A percentile compares a stretch with the other conserved stretches of the same genome.
These are phyloP conservation scores for Debaryomyces subglobosus DNA, from an alignment of 1,139 yeast species.

Conservation along the genomic window DNA sequence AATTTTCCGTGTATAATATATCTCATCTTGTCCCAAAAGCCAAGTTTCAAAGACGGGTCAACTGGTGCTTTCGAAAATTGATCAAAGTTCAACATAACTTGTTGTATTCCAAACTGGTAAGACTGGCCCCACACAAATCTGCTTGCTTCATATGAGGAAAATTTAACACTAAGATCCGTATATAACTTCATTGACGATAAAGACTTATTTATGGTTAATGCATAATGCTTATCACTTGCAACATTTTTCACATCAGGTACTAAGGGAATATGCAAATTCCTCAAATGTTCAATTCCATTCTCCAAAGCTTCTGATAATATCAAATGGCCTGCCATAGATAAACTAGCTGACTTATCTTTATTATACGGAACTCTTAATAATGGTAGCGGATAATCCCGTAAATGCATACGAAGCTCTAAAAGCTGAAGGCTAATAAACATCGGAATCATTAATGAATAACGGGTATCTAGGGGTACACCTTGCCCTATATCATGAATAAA, in stretches of 20 bases:
- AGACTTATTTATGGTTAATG: constrained; percentile 73
- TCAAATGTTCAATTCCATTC: constrained; percentile 46
- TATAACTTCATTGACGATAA: constrained; percentile 75
- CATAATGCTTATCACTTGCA: constrained; percentile 49
- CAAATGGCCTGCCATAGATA: constrained; percentile 49
- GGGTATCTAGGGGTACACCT: constrained; percentile 73
- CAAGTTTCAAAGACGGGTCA: constrained; percentile 60
- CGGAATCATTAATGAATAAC: constrained; percentile 73
- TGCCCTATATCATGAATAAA: constrained; percentile 77
- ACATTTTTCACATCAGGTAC: constrained; percentile 34
- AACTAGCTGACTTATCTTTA: constrained; percentile 23
- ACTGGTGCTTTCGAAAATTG: constrained; percentile 81
- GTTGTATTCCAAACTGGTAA: constrained; percentile 82
- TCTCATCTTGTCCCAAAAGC: constrained; percentile 62
- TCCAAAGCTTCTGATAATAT: constrained; percentile 51
- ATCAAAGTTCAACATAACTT: constrained; percentile 77
- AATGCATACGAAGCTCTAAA: constrained; percentile 54
- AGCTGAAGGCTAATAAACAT: constrained; percentile 50
- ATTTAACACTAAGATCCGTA: constrained; percentile 59
- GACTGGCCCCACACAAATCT: constrained; percentile 86
- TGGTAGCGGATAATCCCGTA: constrained; percentile 75
- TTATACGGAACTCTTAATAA: constrained; percentile 41
- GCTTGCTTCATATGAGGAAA: constrained; percentile 62
- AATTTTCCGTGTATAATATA: constrained; percentile 53
- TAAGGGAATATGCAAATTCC: constrained; percentile 66